A percentile compares a stretch with the other conserved stretches of the same genome.
Evolutionary conservation across 2,329 filamentous ascomycete genomes (phyloP).

Genomic region (Ilyonectria destructans): DNA sequence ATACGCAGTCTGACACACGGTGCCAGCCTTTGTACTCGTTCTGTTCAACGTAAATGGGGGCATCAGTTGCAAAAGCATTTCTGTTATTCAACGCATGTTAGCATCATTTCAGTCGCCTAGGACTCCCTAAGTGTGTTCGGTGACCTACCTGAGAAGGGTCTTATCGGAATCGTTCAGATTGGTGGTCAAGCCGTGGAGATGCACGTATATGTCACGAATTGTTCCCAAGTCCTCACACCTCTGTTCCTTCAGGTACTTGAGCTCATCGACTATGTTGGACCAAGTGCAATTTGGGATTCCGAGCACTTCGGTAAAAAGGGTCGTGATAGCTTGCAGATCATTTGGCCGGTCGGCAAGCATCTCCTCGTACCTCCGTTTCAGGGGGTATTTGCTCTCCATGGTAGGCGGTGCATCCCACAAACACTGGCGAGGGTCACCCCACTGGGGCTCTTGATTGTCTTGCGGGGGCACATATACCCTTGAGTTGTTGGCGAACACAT

Average conservation of each 20-base stretch:
- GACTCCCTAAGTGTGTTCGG: no score
- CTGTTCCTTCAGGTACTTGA: background rate
- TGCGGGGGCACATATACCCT: background rate
- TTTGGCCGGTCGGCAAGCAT: background rate
- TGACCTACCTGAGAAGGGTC: no score
- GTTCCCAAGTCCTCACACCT: no score
- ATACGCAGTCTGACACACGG: no score
- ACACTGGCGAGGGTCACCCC: background rate
- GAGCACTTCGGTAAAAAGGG: conserved; percentile 4
- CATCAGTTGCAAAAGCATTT: no score
- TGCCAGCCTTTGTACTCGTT: no score
- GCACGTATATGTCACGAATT: no score
- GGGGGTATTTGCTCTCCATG: background rate
- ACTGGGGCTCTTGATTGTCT: background rate
- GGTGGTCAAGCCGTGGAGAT: no score
- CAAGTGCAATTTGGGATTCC: conserved; percentile 1
- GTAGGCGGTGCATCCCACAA: background rate
- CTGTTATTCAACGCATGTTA: no score
- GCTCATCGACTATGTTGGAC: conserved; percentile 3
- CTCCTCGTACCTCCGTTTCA: background rate
- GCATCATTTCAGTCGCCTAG: no score
- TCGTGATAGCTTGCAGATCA: background rate
- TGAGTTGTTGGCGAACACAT: background rate
- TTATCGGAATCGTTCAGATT: no score
- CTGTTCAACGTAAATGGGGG: no score